Evolutionary conservation across 1,139 yeast genomes (phyloP).

Genomic region (Taiozyma onychis): DNA sequence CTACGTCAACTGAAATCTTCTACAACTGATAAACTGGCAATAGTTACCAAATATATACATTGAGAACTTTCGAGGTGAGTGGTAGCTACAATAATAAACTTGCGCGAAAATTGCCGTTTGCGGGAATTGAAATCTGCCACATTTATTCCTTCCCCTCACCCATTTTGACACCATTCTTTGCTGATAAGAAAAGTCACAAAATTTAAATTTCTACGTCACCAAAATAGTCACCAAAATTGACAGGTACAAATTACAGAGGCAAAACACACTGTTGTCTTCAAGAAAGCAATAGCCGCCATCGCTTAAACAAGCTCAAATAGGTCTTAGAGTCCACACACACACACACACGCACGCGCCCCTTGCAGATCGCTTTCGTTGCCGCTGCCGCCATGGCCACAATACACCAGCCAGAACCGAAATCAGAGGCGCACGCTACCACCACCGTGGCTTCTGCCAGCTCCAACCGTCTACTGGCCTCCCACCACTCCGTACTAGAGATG

Average conservation of each 20-base stretch:
- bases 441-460: not conserved
- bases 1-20: too few species aligned
- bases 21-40: too few species aligned
- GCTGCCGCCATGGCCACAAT: slow-evolving; percentile 1
- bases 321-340: too few species aligned
- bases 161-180: not conserved
- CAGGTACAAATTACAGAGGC: not conserved
- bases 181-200: not conserved
- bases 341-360: not conserved
- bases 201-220: not conserved
- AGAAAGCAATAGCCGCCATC: not conserved
- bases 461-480: slow-evolving; percentile 19
- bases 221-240: not conserved
- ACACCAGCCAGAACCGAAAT: slow-evolving; percentile 14
- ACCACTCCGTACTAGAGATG: slow-evolving; percentile 22
- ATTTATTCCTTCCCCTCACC: not conserved
- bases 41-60: too few species aligned
- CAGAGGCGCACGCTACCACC: not conserved
- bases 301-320: not conserved
- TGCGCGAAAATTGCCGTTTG: too few species aligned
- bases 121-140: not conserved
- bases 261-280: not conserved
- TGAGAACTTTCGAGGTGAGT: too few species aligned
- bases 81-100: too few species aligned
- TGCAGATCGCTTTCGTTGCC: not conserved